Percentiles rank a stretch among this genome's conserved stretches.
phyloP scores from a whole-genome alignment of 495 filamentous ascomycete genomes.

The Elasticomyces elasticus region DNA sequence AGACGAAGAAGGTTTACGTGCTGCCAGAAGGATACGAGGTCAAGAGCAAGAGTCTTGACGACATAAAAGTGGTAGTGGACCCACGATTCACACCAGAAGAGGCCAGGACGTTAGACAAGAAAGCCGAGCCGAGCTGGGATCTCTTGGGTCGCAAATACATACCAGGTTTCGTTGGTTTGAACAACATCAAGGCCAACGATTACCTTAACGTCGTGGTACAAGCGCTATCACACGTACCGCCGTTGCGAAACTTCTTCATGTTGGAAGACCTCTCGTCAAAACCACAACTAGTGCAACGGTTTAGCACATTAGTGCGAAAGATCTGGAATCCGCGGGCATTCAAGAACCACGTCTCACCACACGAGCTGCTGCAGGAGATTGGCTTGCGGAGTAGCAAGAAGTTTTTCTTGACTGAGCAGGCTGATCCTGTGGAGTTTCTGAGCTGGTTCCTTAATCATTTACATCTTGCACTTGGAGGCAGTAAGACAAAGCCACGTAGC shows the following conservation, averaged over 20 bases:
- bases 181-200: conserved; percentile 99
- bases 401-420: conserved; percentile 83
- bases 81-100: conserved; percentile 72
- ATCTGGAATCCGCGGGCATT: conserved; percentile 98
- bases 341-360: conserved; percentile 91
- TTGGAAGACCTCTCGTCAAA: conserved; percentile 60
- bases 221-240: conserved; percentile 77
- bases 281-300: conserved; percentile 60
- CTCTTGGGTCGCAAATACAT: conserved; percentile 72
- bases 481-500: conserved; percentile 69
- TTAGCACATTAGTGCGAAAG: conserved; percentile 85
- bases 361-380: conserved; percentile 93
- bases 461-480: conserved; percentile 83
- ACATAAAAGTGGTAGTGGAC: conserved; percentile 97
- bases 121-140: conserved; percentile 65
- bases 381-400: conserved; percentile 80
- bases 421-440: conserved; percentile 91
- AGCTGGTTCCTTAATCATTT: conserved; percentile 96
- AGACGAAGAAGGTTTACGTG: conserved; percentile 89
- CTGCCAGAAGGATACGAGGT: conserved; percentile 97
- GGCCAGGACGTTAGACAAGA: conserved; percentile 69
- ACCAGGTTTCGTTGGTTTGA: conserved; percentile 92
- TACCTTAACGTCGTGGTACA: conserved; percentile 97
- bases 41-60: conserved; percentile 85
- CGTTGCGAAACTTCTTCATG: conserved; percentile 87